Evolutionary conservation across 2,329 filamentous ascomycete genomes (phyloP), one percentile per base, ranked within the genome.

Genomic region (Phaeosphaeriaceae sp.): DNA sequence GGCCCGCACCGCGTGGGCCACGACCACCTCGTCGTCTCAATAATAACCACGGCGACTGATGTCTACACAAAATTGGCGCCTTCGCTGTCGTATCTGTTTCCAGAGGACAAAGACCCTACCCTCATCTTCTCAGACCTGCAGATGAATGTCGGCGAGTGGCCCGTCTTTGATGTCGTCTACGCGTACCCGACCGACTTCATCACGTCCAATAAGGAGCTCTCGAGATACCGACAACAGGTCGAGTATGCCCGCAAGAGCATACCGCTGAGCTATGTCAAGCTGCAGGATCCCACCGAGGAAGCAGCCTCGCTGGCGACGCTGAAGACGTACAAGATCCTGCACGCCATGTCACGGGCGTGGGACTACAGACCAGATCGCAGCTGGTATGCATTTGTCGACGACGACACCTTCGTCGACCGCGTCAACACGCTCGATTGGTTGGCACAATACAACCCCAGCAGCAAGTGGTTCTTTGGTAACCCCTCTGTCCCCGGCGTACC

Each of bases 311-410:
- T 63, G 58, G 44, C 45, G 1, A 62, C 56, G 15, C 56, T 80
- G 59, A 71, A 78, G 56, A 79, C 77, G 52, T 79, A 76, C 70
- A 79, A 78, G 61, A 70, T 76, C 20, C 58, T 80, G 27, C 75
- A 76, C 27, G 70, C 76, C 47, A 65, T 79, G 59, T 67, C 76
- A 15, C 62, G 68, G 24, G 70, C 77, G 4, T 73, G 75, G 57
- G 66, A 74, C 11, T 66, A 76, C 51, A 66, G 74, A 40, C 81
- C 82, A 1, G 73, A 84, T 24, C 81, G 82, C 46, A 83, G 83
- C 54, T 88, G 85, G 85, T 88, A 82, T 59, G 76, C 86, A 54
- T 88, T 88, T 68, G 81, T 86, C 48, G 85, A 87, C 63, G 81
- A 84, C 0, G 86, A 88, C 66, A 87, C 85, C 0, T 87, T 85